Conservation (phyloP, 2,329 filamentous ascomycete genomes). For the Penicillium capsulatum region DNA sequence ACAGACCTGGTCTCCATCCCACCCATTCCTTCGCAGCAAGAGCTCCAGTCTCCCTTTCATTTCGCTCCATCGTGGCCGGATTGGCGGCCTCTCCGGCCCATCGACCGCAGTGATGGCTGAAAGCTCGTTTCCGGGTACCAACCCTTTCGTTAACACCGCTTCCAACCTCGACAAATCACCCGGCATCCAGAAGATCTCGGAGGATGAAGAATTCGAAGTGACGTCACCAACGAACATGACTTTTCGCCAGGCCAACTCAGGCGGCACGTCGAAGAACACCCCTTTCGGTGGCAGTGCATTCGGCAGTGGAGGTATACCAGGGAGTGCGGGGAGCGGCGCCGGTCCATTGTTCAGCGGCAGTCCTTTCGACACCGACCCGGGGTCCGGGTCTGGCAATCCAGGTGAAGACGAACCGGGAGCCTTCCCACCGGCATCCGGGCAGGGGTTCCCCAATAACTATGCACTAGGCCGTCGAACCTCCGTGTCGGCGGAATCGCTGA, state of each 20-base stretch:
- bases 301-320: constrained; percentile 16
- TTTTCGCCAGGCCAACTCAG: constrained; percentile 47
- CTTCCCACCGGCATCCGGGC: constrained; percentile 26
- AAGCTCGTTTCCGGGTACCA: constrained; percentile 68
- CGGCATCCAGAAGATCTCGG: constrained; percentile 61
- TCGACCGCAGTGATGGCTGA: constrained; percentile 58
- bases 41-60: constrained; percentile 53
- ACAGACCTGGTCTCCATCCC: constrained; percentile 2
- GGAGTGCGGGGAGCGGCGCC: constrained; percentile 8
- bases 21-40: constrained; percentile 38
- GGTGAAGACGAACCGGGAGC: constrained; percentile 22
- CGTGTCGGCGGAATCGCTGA: constrained; percentile 93
- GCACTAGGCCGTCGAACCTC: constrained; percentile 91
- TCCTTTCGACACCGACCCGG: constrained; percentile 29
- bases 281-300: constrained; percentile 41
- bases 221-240: constrained; percentile 67
- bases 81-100: constrained; percentile 27
- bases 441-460: constrained; percentile 75
- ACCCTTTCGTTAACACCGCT: constrained; percentile 75
- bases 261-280: constrained; percentile 33
- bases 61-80: constrained; percentile 26
- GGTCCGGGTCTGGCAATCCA: constrained; percentile 17
- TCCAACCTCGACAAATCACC: constrained; percentile 57
- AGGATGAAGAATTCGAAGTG: constrained; percentile 80
- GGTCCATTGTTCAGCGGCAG: constrained; percentile 33